These are phyloP conservation scores for Cystofilobasidium ferigula DNA, from an alignment of 768 basidiomycete genomes.

Conservation along the genomic window DNA sequence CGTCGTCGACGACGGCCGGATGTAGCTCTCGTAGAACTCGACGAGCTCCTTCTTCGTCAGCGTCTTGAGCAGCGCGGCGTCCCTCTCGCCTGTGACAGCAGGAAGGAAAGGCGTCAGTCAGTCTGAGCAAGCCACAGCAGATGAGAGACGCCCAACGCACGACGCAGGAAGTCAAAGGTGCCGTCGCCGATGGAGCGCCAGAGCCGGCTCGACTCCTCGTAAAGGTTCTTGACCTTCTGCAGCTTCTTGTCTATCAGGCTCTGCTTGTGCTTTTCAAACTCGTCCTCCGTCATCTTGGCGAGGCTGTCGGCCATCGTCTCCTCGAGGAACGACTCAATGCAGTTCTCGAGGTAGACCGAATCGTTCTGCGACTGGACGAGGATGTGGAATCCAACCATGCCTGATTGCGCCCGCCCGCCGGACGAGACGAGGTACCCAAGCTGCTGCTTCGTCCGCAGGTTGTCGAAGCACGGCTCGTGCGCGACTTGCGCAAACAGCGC, in stretches of 20 bases:
- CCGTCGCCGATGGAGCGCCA: slow-evolving; percentile 63
- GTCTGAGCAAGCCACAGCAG: background rate
- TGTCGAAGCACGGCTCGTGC: slow-evolving; percentile 81
- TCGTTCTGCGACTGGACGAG: slow-evolving; percentile 78
- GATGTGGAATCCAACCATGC: slow-evolving; percentile 65
- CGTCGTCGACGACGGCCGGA: slow-evolving; percentile 56
- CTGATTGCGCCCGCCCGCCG: slow-evolving; percentile 44
- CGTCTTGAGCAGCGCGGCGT: slow-evolving; percentile 53
- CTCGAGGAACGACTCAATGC: slow-evolving; percentile 84
- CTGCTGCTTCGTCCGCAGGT: slow-evolving; percentile 86
- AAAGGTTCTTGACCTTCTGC: slow-evolving; percentile 78
- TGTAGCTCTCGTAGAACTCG: slow-evolving; percentile 54
- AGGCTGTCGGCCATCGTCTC: slow-evolving; percentile 41
- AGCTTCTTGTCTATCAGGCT: slow-evolving; percentile 69
- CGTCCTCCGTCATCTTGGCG: slow-evolving; percentile 55
- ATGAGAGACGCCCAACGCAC: slow-evolving; percentile 44
- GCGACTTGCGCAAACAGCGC: slow-evolving; percentile 71
- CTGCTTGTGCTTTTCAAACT: slow-evolving; percentile 66
- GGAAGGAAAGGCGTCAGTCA: background rate
- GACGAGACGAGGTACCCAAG: slow-evolving; percentile 76
- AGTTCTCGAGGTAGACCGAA: slow-evolving; percentile 67
- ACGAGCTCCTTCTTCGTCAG: slow-evolving; percentile 68
- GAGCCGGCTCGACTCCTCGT: slow-evolving; percentile 58
- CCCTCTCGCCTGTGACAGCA: slow-evolving; percentile 51
- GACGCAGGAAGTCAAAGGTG: slow-evolving; percentile 72